Conservation (phyloP, 2,329 filamentous ascomycete species). For the Tympanopsis confertula region DNA sequence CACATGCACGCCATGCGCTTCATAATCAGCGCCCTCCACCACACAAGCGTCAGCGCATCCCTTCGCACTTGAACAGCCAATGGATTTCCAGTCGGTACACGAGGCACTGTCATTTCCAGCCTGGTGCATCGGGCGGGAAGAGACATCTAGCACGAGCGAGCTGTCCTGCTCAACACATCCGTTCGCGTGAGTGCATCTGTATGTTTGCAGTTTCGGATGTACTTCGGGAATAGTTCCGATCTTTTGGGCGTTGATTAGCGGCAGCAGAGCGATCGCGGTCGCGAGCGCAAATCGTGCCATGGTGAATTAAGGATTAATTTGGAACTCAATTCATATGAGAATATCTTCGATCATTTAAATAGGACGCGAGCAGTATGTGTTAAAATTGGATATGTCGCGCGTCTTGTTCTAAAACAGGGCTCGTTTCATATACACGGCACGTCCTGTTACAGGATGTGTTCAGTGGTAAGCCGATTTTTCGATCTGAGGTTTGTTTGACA, state of each 20-base stretch:
- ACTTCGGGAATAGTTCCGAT: background rate
- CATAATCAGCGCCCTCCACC: background rate
- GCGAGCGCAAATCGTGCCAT: too few species aligned
- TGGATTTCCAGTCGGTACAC: background rate
- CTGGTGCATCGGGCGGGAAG: background rate
- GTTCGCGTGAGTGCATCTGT: background rate
- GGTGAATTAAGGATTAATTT: too few species aligned
- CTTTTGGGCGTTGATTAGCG: background rate
- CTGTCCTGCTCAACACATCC: background rate
- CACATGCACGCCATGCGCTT: background rate
- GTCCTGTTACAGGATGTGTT: too few species aligned
- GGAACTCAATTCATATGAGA: too few species aligned
- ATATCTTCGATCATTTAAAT: too few species aligned
- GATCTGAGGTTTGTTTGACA: too few species aligned
- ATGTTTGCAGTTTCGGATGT: background rate
- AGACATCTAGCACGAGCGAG: background rate
- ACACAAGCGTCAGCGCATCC: background rate
- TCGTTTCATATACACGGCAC: too few species aligned
- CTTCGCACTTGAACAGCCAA: background rate
- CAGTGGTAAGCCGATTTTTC: too few species aligned
- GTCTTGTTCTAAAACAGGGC: too few species aligned
- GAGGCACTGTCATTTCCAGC: background rate
- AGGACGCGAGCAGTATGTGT: too few species aligned
- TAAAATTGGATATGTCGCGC: too few species aligned
- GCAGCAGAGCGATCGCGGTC: background rate